A percentile compares a stretch with the other conserved stretches of the same genome.
These are phyloP conservation scores for Vachellia pachyceras DNA, from an alignment of 306 rosid genomes.

Conservation along the genomic window DNA sequence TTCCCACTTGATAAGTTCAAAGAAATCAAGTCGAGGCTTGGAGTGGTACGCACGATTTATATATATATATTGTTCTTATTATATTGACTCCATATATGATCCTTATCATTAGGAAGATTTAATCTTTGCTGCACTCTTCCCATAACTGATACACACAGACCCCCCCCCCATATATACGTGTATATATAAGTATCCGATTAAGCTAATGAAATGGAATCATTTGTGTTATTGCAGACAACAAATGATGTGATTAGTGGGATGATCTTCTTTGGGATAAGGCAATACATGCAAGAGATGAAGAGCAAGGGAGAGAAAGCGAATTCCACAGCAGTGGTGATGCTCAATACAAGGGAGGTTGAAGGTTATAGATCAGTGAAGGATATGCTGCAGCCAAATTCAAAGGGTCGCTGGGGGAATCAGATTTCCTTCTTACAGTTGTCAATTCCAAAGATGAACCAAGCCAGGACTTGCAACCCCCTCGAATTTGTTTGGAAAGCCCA, in stretches of 20 bases:
- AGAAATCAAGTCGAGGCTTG: constrained; percentile 57
- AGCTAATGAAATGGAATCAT: no score
- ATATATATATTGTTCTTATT: no score
- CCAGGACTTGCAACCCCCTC: constrained; percentile 50
- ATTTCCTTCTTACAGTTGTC: constrained; percentile 49
- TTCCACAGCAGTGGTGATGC: constrained; percentile 57
- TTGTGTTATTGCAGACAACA: constrained; percentile 44
- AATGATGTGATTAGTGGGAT: constrained; percentile 61
- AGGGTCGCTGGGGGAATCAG: constrained; percentile 61
- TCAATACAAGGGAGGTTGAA: constrained; percentile 54
- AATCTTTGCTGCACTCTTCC: no score
- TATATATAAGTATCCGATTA: no score
- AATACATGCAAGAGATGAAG: constrained; percentile 59
- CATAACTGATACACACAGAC: no score
- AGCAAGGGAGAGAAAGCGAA: constrained; percentile 23
- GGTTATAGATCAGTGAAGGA: constrained; percentile 57
- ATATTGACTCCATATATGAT: no score
- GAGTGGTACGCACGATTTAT: constrained; percentile 47
- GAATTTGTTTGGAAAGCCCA: constrained; percentile 51
- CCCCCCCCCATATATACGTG: no score
- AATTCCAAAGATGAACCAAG: constrained; percentile 52
- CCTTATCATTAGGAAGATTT: no score
- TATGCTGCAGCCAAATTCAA: constrained; percentile 45
- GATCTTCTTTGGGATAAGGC: constrained; percentile 52
- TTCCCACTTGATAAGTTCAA: constrained; percentile 57